Evolutionary conservation across 345 rosid genomes (phyloP).

Genomic region (Ricinus communis): DNA sequence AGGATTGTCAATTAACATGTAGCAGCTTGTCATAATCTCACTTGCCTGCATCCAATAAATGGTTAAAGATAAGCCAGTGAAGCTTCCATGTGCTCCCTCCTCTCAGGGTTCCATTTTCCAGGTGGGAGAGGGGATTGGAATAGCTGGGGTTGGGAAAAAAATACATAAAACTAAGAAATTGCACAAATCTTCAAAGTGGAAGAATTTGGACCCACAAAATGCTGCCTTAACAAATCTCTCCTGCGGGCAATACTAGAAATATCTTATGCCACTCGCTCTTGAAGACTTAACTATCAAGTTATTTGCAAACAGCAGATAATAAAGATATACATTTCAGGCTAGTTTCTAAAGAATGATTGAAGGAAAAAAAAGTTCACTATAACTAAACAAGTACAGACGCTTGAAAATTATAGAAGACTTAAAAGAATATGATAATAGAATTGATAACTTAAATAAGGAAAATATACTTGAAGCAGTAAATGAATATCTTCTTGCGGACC

Average conservation of each 20-base stretch:
- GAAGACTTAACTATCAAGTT: not conserved
- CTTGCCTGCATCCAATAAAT: constrained; percentile 65
- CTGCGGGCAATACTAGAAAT: constrained; percentile 40
- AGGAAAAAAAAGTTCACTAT: not conserved
- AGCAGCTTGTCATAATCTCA: constrained; percentile 82
- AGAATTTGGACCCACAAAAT: constrained; percentile 84
- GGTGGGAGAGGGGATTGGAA: not conserved
- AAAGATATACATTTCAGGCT: not conserved
- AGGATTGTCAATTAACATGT: constrained; percentile 58
- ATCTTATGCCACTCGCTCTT: not conserved
- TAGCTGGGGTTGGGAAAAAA: not conserved
- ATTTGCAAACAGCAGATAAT: not conserved
- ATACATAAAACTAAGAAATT: not conserved
- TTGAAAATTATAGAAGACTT: not conserved
- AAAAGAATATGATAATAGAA: not conserved
- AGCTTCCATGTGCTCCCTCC: not conserved
- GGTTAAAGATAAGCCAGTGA: constrained; percentile 12
- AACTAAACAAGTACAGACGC: not conserved
- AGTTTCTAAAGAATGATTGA: not conserved
- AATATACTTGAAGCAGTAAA: not conserved
- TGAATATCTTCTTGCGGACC: constrained; percentile 72
- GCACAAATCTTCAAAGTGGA: constrained; percentile 78
- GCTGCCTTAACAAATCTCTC: constrained; percentile 91
- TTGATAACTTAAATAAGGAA: not conserved
- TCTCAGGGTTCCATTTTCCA: not conserved